Percentiles rank a stretch among this genome's conserved stretches.
Evolutionary conservation across 495 filamentous ascomycete genomes (phyloP).

Genomic region (Aspergillus sclerotiicarbonarius): DNA sequence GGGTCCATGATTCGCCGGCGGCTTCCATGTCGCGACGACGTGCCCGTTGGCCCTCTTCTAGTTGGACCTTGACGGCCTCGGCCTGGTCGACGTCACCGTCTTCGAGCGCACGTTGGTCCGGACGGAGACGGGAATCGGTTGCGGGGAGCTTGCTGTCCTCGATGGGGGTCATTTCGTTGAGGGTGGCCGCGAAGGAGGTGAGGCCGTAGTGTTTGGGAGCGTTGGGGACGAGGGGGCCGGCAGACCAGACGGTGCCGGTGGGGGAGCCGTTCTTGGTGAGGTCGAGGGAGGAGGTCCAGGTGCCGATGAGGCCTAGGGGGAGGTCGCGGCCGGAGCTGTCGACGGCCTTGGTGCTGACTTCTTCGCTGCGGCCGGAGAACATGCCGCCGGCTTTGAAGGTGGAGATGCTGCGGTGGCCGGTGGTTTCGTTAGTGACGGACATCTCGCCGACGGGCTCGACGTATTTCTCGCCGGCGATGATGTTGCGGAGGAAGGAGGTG

Average conservation of each 20-base stretch:
- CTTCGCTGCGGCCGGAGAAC: constrained; percentile 92
- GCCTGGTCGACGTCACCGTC: constrained; percentile 78
- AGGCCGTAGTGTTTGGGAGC: constrained; percentile 79
- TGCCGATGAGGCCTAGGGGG: constrained; percentile 66
- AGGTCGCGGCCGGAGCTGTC: constrained; percentile 60
- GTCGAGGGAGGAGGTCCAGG: constrained; percentile 75
- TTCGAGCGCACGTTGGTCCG: constrained; percentile 90
- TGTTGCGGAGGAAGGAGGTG: constrained; percentile 88
- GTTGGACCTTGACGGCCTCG: constrained; percentile 73
- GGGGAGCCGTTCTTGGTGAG: constrained; percentile 57
- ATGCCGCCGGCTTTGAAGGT: constrained; percentile 93
- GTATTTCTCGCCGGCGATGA: constrained; percentile 98
- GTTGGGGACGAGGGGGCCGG: constrained; percentile 70
- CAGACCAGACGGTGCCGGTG: constrained; percentile 67
- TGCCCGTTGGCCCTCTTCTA: constrained; percentile 83
- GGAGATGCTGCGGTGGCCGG: constrained; percentile 72
- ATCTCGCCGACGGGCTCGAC: constrained; percentile 91
- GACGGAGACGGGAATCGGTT: constrained; percentile 79
- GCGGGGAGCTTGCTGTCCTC: constrained; percentile 70
- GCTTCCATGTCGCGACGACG: constrained; percentile 75
- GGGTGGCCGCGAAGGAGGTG: constrained; percentile 75
- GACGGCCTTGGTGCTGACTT: constrained; percentile 72
- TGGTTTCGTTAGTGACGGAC: constrained; percentile 75
- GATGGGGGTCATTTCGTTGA: constrained; percentile 85
- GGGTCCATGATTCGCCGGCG: constrained; percentile 63